Evolutionary conservation across 257 asterid genomes (phyloP).

Genomic region (Nicotiana noctiflora): DNA sequence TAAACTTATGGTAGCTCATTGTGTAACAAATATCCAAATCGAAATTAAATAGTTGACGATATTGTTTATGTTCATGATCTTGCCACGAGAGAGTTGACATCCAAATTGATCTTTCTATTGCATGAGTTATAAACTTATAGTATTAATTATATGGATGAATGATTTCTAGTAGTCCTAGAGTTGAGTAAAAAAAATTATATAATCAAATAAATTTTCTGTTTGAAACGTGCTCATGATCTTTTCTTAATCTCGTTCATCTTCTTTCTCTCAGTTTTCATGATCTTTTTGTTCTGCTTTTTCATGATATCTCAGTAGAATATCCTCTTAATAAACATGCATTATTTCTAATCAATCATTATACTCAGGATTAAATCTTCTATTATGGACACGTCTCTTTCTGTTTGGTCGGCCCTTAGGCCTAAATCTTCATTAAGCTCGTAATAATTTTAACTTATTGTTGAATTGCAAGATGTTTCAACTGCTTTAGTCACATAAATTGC

Average conservation of each 20-base stretch:
- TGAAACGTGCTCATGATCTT: not conserved
- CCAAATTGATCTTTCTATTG: not conserved
- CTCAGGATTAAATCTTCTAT: not conserved
- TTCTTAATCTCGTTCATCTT: not conserved
- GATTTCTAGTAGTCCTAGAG: not conserved
- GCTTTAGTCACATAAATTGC: not conserved
- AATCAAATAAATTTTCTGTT: not conserved
- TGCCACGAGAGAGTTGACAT: not conserved
- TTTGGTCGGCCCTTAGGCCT: not conserved
- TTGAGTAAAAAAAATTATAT: not conserved
- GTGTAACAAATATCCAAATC: not conserved
- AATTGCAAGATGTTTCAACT: not conserved
- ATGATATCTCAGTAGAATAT: not conserved
- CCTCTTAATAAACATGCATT: not conserved
- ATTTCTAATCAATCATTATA: conserved; percentile 1
- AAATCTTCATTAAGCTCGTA: not conserved
- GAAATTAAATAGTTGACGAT: not conserved
- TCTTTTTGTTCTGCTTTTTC: not conserved
- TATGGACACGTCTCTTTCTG: not conserved
- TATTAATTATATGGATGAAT: not conserved
- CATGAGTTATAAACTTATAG: too few relatives aligned
- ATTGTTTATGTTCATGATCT: too few relatives aligned
- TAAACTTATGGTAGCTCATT: too few relatives aligned
- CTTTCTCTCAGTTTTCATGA: not conserved
- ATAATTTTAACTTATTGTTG: not conserved